Conservation (phyloP, 2,329 filamentous ascomycete species). For the Chaetomium sp. region DNA sequence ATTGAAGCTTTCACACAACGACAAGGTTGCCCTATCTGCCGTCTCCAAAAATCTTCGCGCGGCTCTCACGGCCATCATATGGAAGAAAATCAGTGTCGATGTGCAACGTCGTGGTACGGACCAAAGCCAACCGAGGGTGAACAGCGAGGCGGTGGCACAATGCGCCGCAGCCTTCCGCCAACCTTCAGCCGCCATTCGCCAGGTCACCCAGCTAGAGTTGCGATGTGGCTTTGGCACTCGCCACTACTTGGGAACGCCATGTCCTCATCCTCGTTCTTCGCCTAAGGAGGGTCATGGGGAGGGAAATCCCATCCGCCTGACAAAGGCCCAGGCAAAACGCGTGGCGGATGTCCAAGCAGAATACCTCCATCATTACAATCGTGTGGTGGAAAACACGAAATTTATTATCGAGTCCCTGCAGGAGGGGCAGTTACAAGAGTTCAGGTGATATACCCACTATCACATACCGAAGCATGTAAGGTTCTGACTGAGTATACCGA, state of each 20-base stretch:
- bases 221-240: background rate
- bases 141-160: background rate
- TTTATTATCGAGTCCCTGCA: background rate
- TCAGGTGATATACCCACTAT: background rate
- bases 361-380: background rate
- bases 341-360: too few species aligned
- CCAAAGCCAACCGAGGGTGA: background rate
- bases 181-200: background rate
- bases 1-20: background rate
- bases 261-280: background rate
- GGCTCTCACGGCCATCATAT: background rate
- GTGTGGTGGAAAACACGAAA: background rate
- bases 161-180: background rate
- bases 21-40: background rate
- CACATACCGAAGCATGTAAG: background rate
- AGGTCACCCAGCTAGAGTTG: background rate
- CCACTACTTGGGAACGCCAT: background rate
- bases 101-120: background rate
- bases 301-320: too few species aligned
- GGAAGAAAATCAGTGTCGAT: background rate
- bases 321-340: too few species aligned
- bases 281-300: too few species aligned
- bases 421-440: background rate
- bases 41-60: background rate
- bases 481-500: background rate